Evolutionary conservation across 805 yeast genomes (phyloP).

Genomic region (Metschnikowia continentalis): DNA sequence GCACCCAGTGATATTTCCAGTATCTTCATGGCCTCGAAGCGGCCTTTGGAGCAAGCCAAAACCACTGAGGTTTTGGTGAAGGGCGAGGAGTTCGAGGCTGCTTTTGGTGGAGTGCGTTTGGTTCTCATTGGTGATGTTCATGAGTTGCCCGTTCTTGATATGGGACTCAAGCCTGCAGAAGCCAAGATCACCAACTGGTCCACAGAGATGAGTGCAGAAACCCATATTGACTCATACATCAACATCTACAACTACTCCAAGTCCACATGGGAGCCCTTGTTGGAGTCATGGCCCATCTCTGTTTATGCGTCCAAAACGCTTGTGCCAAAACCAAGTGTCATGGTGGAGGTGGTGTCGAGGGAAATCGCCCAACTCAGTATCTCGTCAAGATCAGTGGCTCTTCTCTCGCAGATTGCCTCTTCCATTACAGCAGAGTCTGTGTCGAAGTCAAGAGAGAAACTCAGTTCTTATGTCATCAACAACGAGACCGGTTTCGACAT

Average conservation of each 20-base stretch:
- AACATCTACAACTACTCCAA: constrained; percentile 84
- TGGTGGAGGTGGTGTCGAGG: constrained; percentile 70
- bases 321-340: constrained; percentile 45
- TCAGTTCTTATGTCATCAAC: constrained; percentile 72
- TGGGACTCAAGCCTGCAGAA: constrained; percentile 67
- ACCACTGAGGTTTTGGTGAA: constrained; percentile 42
- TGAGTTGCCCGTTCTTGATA: constrained; percentile 82
- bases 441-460: constrained; percentile 66
- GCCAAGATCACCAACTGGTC: constrained; percentile 80
- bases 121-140: constrained; percentile 88
- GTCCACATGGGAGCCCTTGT: constrained; percentile 91
- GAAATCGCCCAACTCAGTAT: constrained; percentile 74
- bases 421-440: constrained; percentile 51
- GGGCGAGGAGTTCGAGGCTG: constrained; percentile 64
- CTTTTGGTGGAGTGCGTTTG: constrained; percentile 70
- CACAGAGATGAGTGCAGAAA: constrained; percentile 67
- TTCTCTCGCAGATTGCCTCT: constrained; percentile 63
- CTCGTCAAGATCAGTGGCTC: constrained; percentile 76
- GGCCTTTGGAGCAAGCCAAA: constrained; percentile 10
- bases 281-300: constrained; percentile 84
- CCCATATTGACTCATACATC: constrained; percentile 58
- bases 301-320: constrained; percentile 55
- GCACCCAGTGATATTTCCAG: constrained; percentile 65
- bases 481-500: constrained; percentile 84
- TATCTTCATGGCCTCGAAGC: constrained; percentile 30